Evolutionary conservation across 75 land plant genomes (phyloP).

Genomic region (Pseudotsuga menziesii): DNA sequence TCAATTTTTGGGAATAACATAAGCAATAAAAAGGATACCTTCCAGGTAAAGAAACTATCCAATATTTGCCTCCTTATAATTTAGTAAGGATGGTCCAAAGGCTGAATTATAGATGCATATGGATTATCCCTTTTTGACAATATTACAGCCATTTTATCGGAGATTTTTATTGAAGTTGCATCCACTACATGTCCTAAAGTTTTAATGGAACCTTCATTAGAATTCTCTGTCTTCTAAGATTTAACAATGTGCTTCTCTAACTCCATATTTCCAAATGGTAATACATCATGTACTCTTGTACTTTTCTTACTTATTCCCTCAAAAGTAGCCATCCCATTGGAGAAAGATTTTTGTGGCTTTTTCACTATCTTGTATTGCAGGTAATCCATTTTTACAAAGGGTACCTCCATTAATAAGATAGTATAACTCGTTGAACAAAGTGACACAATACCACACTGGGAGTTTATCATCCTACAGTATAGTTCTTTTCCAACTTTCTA

Average conservation of each 20-base stretch:
- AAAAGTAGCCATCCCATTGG: conserved; percentile 4
- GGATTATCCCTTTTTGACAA: conserved; percentile 40
- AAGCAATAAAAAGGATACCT: too few relatives aligned
- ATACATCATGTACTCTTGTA: too few relatives aligned
- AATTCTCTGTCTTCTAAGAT: neutral
- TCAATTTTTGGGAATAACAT: too few relatives aligned
- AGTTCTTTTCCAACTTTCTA: too few relatives aligned
- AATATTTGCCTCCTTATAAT: conserved; percentile 67
- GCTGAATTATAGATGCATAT: conserved; percentile 35
- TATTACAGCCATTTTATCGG: conserved; percentile 41
- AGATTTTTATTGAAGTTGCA: too few relatives aligned
- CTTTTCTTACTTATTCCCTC: too few relatives aligned
- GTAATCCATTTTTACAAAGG: conserved; percentile 70
- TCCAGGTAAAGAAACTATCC: conserved; percentile 87
- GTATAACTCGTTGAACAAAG: conserved; percentile 87
- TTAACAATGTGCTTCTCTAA: too few relatives aligned
- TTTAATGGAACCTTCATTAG: neutral
- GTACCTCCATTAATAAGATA: conserved; percentile 84
- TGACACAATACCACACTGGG: too few relatives aligned
- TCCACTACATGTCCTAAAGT: too few relatives aligned
- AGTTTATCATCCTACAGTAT: too few relatives aligned
- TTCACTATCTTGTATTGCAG: too few relatives aligned
- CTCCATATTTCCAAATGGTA: too few relatives aligned
- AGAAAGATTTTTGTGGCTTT: conserved; percentile 37
- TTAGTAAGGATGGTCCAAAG: conserved; percentile 60